Percentiles rank a stretch among this genome's conserved stretches.
Evolutionary conservation across 768 basidiomycete genomes (phyloP).

Genomic region (Boletus pseudopeckii): DNA sequence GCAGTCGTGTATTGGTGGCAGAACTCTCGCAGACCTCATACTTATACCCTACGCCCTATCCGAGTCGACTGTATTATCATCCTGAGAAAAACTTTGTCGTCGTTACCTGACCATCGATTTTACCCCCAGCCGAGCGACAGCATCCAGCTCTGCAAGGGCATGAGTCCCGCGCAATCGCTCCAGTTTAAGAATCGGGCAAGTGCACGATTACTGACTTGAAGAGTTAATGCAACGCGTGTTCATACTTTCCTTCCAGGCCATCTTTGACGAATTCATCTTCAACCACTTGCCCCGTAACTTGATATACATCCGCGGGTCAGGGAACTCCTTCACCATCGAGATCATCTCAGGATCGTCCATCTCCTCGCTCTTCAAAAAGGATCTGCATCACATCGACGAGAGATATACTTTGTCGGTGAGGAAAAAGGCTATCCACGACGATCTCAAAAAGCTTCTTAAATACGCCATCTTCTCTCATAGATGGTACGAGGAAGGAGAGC

Average conservation of each 20-base stretch:
- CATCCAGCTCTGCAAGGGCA: not conserved
- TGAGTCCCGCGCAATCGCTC: not conserved
- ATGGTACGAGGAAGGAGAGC: constrained; percentile 12
- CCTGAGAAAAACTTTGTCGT: not conserved
- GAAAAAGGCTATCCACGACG: not conserved
- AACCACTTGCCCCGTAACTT: not conserved
- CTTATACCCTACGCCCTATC: no score
- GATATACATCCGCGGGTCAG: not conserved
- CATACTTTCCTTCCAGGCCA: not conserved
- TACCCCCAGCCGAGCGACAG: not conserved
- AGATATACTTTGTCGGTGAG: not conserved
- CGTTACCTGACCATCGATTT: not conserved
- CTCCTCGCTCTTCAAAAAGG: not conserved
- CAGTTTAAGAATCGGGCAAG: not conserved
- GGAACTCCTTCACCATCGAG: not conserved
- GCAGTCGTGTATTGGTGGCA: no score
- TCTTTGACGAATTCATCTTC: not conserved
- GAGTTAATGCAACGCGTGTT: not conserved
- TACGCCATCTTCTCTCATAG: constrained; percentile 19
- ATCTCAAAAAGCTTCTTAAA: constrained; percentile 1
- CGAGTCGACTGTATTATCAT: no score
- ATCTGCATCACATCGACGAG: not conserved
- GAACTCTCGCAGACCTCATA: no score
- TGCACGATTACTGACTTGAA: no score
- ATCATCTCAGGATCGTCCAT: not conserved